Evolutionary conservation across 2,329 filamentous ascomycete genomes (phyloP).

Genomic region (Didymella segeticola): DNA sequence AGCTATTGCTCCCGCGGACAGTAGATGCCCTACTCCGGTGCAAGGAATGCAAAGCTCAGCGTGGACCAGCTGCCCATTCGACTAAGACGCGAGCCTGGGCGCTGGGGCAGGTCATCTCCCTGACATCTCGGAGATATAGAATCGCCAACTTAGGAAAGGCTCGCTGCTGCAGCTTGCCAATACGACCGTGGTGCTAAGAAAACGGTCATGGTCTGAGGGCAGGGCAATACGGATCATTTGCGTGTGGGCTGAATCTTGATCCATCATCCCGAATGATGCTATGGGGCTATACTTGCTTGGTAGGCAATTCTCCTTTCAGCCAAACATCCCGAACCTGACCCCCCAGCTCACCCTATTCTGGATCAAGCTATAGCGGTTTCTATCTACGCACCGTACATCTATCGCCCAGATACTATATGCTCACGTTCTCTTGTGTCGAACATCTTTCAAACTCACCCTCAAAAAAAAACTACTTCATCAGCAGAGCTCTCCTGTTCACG

Average conservation of each 20-base stretch:
- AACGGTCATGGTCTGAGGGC: constrained; percentile 55
- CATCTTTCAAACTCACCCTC: constrained; percentile 16
- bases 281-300: constrained; percentile 46
- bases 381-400: constrained; percentile 43
- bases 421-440: constrained; percentile 30
- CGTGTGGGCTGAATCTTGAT: constrained; percentile 56
- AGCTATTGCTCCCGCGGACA: constrained; percentile 30
- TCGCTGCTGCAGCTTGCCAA: constrained; percentile 57
- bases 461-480: constrained; percentile 8
- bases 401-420: constrained; percentile 37
- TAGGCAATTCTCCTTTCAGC: constrained; percentile 50
- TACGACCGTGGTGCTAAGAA: constrained; percentile 54
- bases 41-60: constrained; percentile 49
- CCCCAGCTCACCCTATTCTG: constrained; percentile 44
- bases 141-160: constrained; percentile 50
- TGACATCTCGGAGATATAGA: constrained; percentile 52
- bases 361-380: constrained; percentile 44
- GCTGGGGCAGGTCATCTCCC: constrained; percentile 47
- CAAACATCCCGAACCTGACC: constrained; percentile 46
- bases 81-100: constrained; percentile 46
- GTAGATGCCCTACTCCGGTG: constrained; percentile 40
- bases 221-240: constrained; percentile 51
- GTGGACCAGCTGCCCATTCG: constrained; percentile 45
- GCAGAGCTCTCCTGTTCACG: background rate
- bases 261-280: constrained; percentile 42